Evolutionary conservation across 2,329 filamentous ascomycete species (phyloP), one percentile per base, ranked within the genome.

Genomic region (Pestalotiopsis sp.): DNA sequence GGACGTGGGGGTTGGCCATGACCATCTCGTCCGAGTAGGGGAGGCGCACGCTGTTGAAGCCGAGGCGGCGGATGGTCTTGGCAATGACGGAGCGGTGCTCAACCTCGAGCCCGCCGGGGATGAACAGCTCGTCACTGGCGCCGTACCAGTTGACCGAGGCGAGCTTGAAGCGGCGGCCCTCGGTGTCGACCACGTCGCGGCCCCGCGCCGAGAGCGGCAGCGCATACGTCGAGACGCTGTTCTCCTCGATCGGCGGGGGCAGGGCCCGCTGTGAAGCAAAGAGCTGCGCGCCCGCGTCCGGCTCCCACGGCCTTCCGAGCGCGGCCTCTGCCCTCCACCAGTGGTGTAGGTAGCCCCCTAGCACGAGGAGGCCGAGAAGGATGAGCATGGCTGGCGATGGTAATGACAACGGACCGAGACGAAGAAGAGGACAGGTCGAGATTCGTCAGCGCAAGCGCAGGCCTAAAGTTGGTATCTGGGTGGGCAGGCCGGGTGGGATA

Each of bases 1-100:
- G 78, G 60, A 91, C 81, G 26, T 81, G 74, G 0, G 89, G 89
- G 73, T 92, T 91, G 24, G 79, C 74, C 39, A 85, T 82, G 64
- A 92, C 89, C 79, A 92, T 82, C 79, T 92, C 89, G 77, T 92
- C 90, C 20, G 88, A 85, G 78, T 92, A 92, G 2, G 90, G 90
- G 60, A 92, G 78, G 2, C 90, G 84, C 60, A 92, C 90, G 74
- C 89, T 91, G 80, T 92, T 92, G 83, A 92, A 92, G 14, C 90
- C 90, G 66, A 92, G 80, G 10, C 76, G 75, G 65, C 85, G 84
- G 75, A 92, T 90, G 17, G 86, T 86, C 69, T 79, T 74, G 3
- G 89, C 88, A 70, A 92, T 91, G 22, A 83, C 81, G 67, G 80
- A 81, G 48, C 90, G 88, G 77, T 92, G 88, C 73, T 85, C 84